Base-by-base conservation (phyloP, 495 filamentous ascomycete genomes). In the Hypoxylon fragiforme region DNA sequence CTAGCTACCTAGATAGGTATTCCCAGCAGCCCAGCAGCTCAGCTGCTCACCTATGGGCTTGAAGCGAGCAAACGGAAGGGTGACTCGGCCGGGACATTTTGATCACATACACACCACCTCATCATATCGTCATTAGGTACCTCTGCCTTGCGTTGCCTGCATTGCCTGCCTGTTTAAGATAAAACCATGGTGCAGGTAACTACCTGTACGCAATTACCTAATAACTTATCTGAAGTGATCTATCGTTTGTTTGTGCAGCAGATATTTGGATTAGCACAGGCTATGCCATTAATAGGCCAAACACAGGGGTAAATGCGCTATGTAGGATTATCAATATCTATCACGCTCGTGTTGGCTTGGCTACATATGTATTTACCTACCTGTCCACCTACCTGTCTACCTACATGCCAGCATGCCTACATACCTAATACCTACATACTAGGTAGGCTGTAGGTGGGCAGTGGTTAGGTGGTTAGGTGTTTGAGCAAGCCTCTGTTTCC, bases 51-150 rank as follows among this genome's bases (percentile, higher is more conserved):
- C 50, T 39, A 44, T 38, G 22, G 22, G 56, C 21, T 44, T 34
- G 6, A 12, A 47, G 36, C 26, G 22, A 47, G 22, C 42, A 43
- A 36, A 18, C 12, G 20, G 32, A 39, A 35, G 26, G 18, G 24
- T 16, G 18, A 45, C 46, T 40, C 18, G 45, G 50, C 36, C 50
- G 50, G 57, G 14, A 45, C 46, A 39, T 44, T 19, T 36, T 52
- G 41, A 32, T 40, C 26, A 34, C 40, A 16, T 20, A 7, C 21
- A 14, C 13, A 41, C 30, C 24, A 38, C 20, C 18, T 44, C 24
- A 28, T 28, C 4, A 13, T n/a, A 34, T 41, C 28, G 9, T 54
- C 26, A 54, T 45, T 39, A 26, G 50, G 42, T 14, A 46, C 40
- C 2, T 34, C 40, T 32, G 35, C 42, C 50, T 35, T n/a, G n/a